phyloP scores from a whole-genome alignment of 805 yeast species.

The Lipomyces oligophaga region DNA sequence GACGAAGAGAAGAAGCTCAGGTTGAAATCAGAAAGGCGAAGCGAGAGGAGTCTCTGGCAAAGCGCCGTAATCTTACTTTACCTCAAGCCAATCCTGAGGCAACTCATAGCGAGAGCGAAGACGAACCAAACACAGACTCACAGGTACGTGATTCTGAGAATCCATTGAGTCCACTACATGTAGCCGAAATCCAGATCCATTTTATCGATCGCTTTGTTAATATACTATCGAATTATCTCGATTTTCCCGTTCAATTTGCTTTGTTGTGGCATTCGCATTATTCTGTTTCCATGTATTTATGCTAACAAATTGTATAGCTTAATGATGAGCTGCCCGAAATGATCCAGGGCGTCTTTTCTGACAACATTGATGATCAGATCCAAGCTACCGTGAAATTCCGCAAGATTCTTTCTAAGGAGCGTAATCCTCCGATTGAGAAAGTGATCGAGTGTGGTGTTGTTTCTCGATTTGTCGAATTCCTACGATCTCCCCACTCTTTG shows the following conservation, averaged over 20 bases:
- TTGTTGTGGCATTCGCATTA: slow-evolving; percentile 60
- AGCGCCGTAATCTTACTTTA: slow-evolving; percentile 73
- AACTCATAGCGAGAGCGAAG: slow-evolving; percentile 47
- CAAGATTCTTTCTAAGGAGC: slow-evolving; percentile 88
- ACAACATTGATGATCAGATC: slow-evolving; percentile 73
- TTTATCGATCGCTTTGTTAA: no score
- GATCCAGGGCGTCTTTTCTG: slow-evolving; percentile 74
- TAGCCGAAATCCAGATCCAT: no score
- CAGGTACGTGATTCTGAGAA: slow-evolving; percentile 29
- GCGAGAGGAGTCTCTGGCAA: slow-evolving; percentile 89
- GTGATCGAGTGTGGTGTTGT: slow-evolving; percentile 93
- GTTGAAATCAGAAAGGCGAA: slow-evolving; percentile 94
- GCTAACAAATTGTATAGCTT: slow-evolving; percentile 30
- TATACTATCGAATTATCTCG: slow-evolving; percentile 83
- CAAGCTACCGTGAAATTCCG: slow-evolving; percentile 90
- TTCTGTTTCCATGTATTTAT: slow-evolving; percentile 1
- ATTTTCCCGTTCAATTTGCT: slow-evolving; percentile 81
- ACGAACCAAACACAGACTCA: slow-evolving; percentile 37
- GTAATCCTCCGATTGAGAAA: slow-evolving; percentile 91
- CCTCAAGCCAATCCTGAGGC: slow-evolving; percentile 38
- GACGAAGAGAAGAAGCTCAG: slow-evolving; percentile 96
- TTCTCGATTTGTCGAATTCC: slow-evolving; percentile 81
- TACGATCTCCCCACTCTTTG: slow-evolving; percentile 72
- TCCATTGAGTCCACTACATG: no score
- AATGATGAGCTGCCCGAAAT: slow-evolving; percentile 70